phyloP scores from a whole-genome alignment of 257 asterid species.

The Ehretia macrophylla region DNA sequence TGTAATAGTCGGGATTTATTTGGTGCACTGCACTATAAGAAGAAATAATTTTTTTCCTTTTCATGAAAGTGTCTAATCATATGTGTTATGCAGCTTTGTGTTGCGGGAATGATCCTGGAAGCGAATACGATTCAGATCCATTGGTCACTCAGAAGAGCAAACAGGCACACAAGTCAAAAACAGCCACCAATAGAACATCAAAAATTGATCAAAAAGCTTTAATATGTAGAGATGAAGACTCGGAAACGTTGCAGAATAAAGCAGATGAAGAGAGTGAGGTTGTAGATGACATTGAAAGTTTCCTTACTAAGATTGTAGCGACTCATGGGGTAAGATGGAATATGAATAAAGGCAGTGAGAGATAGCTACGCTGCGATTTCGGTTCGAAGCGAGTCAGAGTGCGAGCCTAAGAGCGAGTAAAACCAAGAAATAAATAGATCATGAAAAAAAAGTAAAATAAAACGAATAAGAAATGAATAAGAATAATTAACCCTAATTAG shows the following conservation, averaged over 20 bases:
- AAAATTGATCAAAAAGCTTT: conserved; percentile 17
- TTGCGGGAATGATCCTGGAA: conserved; percentile 18
- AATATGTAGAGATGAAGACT: conserved; percentile 11
- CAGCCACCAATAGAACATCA: conserved; percentile 13
- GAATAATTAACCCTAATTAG: no score
- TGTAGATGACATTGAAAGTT: conserved; percentile 22
- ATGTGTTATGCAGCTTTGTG: conserved; percentile 27
- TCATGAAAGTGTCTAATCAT: background rate
- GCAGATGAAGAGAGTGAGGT: conserved; percentile 8
- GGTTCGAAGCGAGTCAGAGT: no score
- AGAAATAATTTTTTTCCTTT: no score
- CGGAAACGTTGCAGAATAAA: background rate
- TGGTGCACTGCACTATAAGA: no score
- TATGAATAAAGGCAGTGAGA: conserved; percentile 70
- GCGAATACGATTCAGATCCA: conserved; percentile 20
- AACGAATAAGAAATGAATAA: no score
- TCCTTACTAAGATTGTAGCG: conserved; percentile 64
- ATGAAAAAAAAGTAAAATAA: no score
- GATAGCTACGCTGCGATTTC: conserved; percentile 85
- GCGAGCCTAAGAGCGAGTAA: no score
- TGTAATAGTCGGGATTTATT: no score
- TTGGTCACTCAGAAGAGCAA: conserved; percentile 8
- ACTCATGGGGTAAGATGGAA: conserved; percentile 88
- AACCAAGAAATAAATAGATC: no score
- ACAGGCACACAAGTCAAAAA: conserved; percentile 19